phyloP scores from a whole-genome alignment of 768 basidiomycete genomes.

The Tulasnella sp. region DNA sequence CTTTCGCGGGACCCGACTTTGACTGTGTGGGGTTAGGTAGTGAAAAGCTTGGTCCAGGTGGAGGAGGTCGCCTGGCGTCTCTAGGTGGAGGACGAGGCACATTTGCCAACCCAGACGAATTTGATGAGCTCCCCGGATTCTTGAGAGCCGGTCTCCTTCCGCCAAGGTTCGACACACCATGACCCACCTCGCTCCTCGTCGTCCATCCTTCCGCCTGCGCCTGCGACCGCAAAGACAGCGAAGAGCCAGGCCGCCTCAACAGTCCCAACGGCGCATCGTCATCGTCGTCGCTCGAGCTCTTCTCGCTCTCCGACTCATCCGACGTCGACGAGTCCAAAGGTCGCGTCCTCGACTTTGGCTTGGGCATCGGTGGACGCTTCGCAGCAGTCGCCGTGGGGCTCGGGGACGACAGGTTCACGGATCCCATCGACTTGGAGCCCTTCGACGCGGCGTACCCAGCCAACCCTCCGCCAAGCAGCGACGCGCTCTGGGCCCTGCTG shows the following conservation, averaged over 20 bases:
- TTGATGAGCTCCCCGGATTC: not conserved
- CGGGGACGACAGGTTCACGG: not conserved
- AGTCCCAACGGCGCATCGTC: slow-evolving; percentile 5
- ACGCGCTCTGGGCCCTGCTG: not conserved
- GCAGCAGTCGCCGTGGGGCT: not conserved
- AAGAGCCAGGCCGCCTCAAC: not conserved
- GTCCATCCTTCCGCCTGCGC: not conserved
- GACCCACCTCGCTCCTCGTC: not conserved
- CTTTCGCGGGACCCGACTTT: not conserved
- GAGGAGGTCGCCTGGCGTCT: not conserved
- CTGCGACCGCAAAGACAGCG: not conserved
- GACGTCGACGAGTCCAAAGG: not conserved
- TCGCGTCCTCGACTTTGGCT: not conserved
- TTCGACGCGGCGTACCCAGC: not conserved
- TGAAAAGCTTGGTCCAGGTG: not conserved
- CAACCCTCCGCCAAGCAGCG: not conserved
- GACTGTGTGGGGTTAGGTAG: not conserved
- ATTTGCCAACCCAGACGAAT: not conserved
- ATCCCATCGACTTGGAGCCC: not conserved
- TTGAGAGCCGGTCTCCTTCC: not conserved
- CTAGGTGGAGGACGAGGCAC: not conserved
- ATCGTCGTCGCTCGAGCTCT: not conserved
- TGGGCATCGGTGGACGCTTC: not conserved
- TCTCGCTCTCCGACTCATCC: not conserved
- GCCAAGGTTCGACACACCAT: not conserved